These are phyloP conservation scores for Pelargonium cotyledonis DNA, from an alignment of 441 rosid genomes.

Conservation along the genomic window DNA sequence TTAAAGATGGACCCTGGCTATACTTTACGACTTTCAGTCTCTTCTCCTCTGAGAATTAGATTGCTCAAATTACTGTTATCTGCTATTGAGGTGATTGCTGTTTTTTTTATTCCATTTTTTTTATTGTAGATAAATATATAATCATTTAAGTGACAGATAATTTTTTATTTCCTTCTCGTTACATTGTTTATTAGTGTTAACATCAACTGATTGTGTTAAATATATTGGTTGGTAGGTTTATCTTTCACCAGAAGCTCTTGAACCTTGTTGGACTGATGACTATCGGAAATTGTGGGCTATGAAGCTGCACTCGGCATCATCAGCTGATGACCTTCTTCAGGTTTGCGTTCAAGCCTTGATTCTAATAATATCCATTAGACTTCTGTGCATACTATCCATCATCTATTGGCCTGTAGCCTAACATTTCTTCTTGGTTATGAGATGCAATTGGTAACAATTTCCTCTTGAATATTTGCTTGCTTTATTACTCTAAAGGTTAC, in stretches of 20 bases:
- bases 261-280: conserved; percentile 52
- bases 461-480: neutral
- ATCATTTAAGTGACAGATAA: neutral
- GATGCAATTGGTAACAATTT: neutral
- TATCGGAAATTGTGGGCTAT: conserved; percentile 52
- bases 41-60: conserved; percentile 49
- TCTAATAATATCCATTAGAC: neutral
- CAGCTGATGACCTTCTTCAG: conserved; percentile 57
- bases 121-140: neutral
- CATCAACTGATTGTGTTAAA: conserved; percentile 13
- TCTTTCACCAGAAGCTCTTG: conserved; percentile 57
- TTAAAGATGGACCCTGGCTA: conserved; percentile 23
- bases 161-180: neutral
- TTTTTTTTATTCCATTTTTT: conserved; percentile 6
- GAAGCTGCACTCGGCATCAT: conserved; percentile 46
- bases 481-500: neutral
- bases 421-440: neutral
- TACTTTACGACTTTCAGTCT: conserved; percentile 26
- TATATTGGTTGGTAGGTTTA: conserved; percentile 44
- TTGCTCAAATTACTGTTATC: conserved; percentile 58
- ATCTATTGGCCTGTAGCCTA: neutral
- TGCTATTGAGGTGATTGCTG: conserved; percentile 46
- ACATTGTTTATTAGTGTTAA: neutral
- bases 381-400: neutral
- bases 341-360: conserved; percentile 24